Evolutionary conservation across 2,329 filamentous ascomycete species (phyloP).

Genomic region (Chrysoporthe cubensis): DNA sequence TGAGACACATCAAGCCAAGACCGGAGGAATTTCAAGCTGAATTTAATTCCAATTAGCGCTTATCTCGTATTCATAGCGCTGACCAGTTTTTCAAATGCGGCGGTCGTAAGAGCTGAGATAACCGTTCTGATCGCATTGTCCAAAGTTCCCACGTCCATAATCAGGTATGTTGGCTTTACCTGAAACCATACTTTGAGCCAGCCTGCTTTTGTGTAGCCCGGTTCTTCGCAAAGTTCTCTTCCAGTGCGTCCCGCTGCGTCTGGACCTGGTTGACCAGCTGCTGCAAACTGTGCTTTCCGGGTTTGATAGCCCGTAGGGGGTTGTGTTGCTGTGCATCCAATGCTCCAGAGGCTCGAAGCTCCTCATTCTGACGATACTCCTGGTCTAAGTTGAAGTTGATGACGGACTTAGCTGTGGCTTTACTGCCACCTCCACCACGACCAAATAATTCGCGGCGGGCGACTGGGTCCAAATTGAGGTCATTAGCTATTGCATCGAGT

Average conservation of each 20-base stretch:
- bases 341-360: slow-evolving; percentile 70
- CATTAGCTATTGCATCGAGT: slow-evolving; percentile 72
- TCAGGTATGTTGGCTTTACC: slow-evolving; percentile 33
- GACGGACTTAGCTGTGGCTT: slow-evolving; percentile 62
- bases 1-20: too few species aligned
- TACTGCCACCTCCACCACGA: slow-evolving; percentile 53
- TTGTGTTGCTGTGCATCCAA: slow-evolving; percentile 75
- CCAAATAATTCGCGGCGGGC: slow-evolving; percentile 86
- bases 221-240: slow-evolving; percentile 88
- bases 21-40: too few species aligned
- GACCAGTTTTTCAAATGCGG: too few species aligned
- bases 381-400: slow-evolving; percentile 87
- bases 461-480: slow-evolving; percentile 77
- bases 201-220: slow-evolving; percentile 81
- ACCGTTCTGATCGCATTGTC: too few species aligned
- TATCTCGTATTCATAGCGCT: too few species aligned
- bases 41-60: too few species aligned
- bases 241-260: slow-evolving; percentile 82
- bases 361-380: slow-evolving; percentile 87
- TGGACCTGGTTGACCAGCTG: slow-evolving; percentile 85
- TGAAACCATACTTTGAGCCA: slow-evolving; percentile 83
- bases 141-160: too few species aligned
- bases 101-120: too few species aligned
- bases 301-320: slow-evolving; percentile 79
- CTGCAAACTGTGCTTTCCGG: slow-evolving; percentile 86